These are phyloP conservation scores for Nothopassalora personata DNA, from an alignment of 2,329 filamentous ascomycete species.

Conservation along the genomic window DNA sequence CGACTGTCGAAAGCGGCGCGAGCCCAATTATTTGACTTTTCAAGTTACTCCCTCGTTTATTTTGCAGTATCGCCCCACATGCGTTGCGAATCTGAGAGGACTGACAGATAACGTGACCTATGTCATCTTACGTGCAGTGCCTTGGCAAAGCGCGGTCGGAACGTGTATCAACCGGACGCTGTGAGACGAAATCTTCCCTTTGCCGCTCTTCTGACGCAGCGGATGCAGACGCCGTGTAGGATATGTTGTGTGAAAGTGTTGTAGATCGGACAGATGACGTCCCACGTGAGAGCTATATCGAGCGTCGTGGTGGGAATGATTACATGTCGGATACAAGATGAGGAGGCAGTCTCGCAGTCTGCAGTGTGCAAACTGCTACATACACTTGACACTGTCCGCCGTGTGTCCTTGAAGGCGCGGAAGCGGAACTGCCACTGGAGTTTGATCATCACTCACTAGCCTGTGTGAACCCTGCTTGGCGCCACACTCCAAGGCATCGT, in stretches of 20 bases:
- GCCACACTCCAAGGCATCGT: neutral
- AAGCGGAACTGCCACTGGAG: neutral
- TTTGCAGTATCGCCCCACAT: too few species aligned
- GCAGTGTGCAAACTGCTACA: neutral
- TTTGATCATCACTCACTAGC: neutral
- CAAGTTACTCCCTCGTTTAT: too few species aligned
- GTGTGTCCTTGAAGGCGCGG: neutral
- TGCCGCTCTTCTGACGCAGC: neutral
- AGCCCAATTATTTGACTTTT: too few species aligned
- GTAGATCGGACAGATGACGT: neutral
- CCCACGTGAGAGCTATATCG: neutral
- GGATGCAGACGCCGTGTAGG: too few species aligned
- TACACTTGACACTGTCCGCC: neutral
- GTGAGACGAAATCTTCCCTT: too few species aligned
- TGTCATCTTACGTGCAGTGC: neutral
- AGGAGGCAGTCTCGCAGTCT: too few species aligned
- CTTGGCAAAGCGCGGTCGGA: neutral
- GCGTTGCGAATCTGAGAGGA: too few species aligned
- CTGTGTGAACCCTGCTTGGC: neutral
- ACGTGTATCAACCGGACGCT: neutral
- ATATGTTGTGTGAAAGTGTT: neutral
- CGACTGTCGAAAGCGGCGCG: too few species aligned
- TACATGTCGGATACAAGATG: neutral
- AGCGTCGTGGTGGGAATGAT: neutral
- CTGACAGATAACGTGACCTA: neutral